Evolutionary conservation across 1,284 basidiomycete species (phyloP), one percentile per base, ranked within the genome.

Genomic region (Malassezia caprae): DNA sequence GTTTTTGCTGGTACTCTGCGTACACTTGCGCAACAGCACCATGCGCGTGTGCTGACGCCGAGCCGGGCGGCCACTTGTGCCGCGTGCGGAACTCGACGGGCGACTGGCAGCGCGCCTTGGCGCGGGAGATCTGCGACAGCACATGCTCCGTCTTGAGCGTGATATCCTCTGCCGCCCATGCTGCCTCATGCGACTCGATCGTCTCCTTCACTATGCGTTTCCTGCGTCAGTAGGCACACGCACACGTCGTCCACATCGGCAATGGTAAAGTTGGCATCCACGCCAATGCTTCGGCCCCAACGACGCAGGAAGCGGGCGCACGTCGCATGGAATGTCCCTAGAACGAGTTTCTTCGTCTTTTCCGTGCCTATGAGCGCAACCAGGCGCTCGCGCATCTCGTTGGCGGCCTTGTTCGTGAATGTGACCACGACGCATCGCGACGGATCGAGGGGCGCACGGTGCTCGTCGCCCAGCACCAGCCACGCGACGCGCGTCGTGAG

Each of bases 371-470:
- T 80, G n/a, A 91, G 77, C 56, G 80, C 81, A 21, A 77, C 75
- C 26, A 94, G 77, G 2, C 90, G 80, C 60, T 82, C 79, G 57
- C 82, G 81, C 89, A 93, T 90, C 77, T 93, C 89, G 60, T 83
- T 84, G 1, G 89, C 88, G 3, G 89, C 88, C 76, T 90, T 90
- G 78, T 90, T 90, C 32, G 76, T 77, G 56, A 77, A 76, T 8
- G 76, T 77, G 55, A 77, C 76, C 12, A 73, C 68, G 35, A 73
- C 60, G 39, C 70, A 58, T 31, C 64, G 58, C 47, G 63, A 60
- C 3, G 72, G 72, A 31, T 53, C 51, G 46, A 74, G 50, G 13
- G 47, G 42, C 17, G 24, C 23, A 5, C 39, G 45, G 15, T 39
- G 11, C 42, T 54, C 44, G 48, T 63, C 61, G 42, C 52, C 51